phyloP scores from a whole-genome alignment of 768 basidiomycete species.

The Boletus speciosus region DNA sequence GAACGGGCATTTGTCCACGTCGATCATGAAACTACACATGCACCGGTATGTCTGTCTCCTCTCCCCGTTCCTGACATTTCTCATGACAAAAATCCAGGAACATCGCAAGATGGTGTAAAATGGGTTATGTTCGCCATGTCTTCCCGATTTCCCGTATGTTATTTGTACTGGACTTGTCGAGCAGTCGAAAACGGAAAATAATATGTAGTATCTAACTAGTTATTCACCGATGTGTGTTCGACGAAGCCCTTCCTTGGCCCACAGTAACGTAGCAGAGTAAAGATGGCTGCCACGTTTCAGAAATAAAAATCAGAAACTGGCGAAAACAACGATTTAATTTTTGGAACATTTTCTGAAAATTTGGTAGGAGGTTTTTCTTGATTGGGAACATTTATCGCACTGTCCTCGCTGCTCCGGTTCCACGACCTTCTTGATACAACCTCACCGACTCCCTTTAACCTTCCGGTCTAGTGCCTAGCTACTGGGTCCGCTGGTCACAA shows the following conservation, averaged over 20 bases:
- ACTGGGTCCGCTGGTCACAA: constrained; percentile 41
- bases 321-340: no score
- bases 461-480: constrained; percentile 35
- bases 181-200: neutral
- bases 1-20: constrained; percentile 94
- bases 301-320: no score
- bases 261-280: no score
- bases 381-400: constrained; percentile 58
- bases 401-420: constrained; percentile 73
- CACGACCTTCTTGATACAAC: constrained; percentile 41
- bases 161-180: neutral
- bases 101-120: constrained; percentile 38
- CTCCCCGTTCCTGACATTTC: neutral
- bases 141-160: neutral
- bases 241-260: no score
- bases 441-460: constrained; percentile 22
- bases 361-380: no score
- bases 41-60: constrained; percentile 41
- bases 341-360: no score
- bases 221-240: neutral
- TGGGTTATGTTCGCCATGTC: neutral
- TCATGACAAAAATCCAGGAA: constrained; percentile 31
- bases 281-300: no score
- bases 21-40: constrained; percentile 89
- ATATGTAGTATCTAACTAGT: neutral